Percentiles rank a stretch among this genome's conserved stretches.
Evolutionary conservation across 306 rosid genomes (phyloP).

Genomic region (Fagus sylvatica): DNA sequence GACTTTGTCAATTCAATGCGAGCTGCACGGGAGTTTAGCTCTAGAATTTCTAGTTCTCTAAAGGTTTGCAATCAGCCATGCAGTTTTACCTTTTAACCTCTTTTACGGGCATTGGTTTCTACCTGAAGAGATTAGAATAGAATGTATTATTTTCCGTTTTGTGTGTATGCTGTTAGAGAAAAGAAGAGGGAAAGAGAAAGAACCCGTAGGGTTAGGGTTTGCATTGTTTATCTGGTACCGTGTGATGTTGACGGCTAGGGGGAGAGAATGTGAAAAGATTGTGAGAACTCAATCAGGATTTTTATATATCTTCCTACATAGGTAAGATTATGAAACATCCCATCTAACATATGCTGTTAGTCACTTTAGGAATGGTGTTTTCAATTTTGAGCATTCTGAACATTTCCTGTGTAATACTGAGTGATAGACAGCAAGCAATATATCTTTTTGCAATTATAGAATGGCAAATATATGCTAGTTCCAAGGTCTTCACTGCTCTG

Average conservation of each 20-base stretch:
- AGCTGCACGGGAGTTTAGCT: constrained; percentile 86
- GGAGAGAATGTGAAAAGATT: background rate
- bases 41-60: constrained; percentile 68
- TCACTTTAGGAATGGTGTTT: background rate
- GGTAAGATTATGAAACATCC: background rate
- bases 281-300: background rate
- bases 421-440: background rate
- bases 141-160: background rate
- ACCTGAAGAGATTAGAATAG: constrained; percentile 3
- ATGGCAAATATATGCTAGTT: background rate
- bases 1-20: constrained; percentile 81
- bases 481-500: background rate
- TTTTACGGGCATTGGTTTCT: constrained; percentile 6
- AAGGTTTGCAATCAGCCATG: constrained; percentile 56
- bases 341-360: background rate
- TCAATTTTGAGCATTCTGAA: background rate
- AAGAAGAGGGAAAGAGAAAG: background rate
- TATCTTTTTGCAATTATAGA: background rate
- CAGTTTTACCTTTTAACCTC: constrained; percentile 4
- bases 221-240: background rate
- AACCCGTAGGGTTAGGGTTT: background rate
- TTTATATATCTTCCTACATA: background rate
- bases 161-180: background rate
- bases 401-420: background rate
- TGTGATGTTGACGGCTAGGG: background rate